Evolutionary conservation across 768 basidiomycete species (phyloP), one percentile per base, ranked within the genome.

Genomic region (Phylloporus sp.): DNA sequence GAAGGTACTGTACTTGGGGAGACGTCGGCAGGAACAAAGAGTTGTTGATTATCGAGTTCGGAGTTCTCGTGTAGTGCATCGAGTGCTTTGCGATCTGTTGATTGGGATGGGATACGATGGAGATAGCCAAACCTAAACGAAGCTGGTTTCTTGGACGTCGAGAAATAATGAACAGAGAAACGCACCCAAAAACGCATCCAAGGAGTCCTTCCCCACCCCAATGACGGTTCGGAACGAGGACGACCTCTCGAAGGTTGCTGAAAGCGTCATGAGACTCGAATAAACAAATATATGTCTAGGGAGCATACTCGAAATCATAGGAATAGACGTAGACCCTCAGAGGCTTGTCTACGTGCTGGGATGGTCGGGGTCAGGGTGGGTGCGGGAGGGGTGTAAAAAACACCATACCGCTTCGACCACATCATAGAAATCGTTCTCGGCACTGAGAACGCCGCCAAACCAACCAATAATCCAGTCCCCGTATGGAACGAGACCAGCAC

Each of bases 171-270:
- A 24, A 35, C 34, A 21, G 26, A 46, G 26, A 46, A 34, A 73
- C 84, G 48, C 64, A 95, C 85, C 95, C 95, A 37, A 98, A 96
- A 23, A 97, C 86, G 58, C 94, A 97, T 33, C 95, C 95, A 11
- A 98, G 73, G 22, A 98, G 74, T 0, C 95, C 94, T 63, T 94
- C 94, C 6, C 95, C 95, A 36, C 95, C 95, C 94, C 95, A 97
- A 55, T 95, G 90, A 38, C 93, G 77, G 66, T 97, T 97, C 9
- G 96, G 95, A 41, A 97, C 90, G 18, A 97, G 69, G 26, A 97
- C 90, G 14, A 95, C 92, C 62, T 97, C 93, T 53, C 93, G 76
- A 38, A 95, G 77, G 33, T 91, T 88, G 64, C 93, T 96, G 56
- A 46, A 56, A 38, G 17, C 5, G 18, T 38, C 2, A 32, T 57